phyloP scores from a whole-genome alignment of 2,329 filamentous ascomycete species.

The Endocalyx cinctus region DNA sequence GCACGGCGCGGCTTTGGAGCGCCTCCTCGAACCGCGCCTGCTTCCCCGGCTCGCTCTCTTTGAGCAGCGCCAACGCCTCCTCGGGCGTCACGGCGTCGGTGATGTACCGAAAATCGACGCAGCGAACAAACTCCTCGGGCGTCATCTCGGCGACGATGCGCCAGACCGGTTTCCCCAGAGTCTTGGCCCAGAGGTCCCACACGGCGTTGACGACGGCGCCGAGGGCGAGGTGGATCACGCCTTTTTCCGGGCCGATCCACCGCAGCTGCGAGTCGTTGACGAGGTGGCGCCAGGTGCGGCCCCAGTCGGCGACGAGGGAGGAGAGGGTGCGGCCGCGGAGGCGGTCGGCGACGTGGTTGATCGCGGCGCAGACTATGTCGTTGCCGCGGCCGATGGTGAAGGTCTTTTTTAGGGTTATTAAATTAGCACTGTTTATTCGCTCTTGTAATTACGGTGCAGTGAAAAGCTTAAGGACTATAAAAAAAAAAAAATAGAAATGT shows the following conservation, averaged over 20 bases:
- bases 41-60: slow-evolving; percentile 63
- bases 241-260: slow-evolving; percentile 93
- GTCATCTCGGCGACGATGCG: slow-evolving; percentile 84
- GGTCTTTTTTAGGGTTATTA: slow-evolving; percentile 48
- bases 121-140: slow-evolving; percentile 78
- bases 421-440: slow-evolving; percentile 7
- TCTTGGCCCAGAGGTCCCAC: slow-evolving; percentile 95
- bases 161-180: slow-evolving; percentile 83
- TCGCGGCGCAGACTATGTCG: slow-evolving; percentile 85
- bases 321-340: slow-evolving; percentile 71
- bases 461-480: too few relatives aligned
- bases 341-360: slow-evolving; percentile 71
- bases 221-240: slow-evolving; percentile 87
- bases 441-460: neutral
- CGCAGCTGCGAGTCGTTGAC: slow-evolving; percentile 85
- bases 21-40: slow-evolving; percentile 68
- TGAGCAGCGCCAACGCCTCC: slow-evolving; percentile 71
- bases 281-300: slow-evolving; percentile 85
- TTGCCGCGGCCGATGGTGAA: slow-evolving; percentile 88
- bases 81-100: slow-evolving; percentile 87
- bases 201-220: slow-evolving; percentile 86
- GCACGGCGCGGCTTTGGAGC: slow-evolving; percentile 68
- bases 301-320: slow-evolving; percentile 75
- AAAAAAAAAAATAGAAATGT: too few relatives aligned
- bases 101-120: slow-evolving; percentile 94